Evolutionary conservation across 2,329 filamentous ascomycete genomes (phyloP).

Genomic region (Botrytis medusae): DNA sequence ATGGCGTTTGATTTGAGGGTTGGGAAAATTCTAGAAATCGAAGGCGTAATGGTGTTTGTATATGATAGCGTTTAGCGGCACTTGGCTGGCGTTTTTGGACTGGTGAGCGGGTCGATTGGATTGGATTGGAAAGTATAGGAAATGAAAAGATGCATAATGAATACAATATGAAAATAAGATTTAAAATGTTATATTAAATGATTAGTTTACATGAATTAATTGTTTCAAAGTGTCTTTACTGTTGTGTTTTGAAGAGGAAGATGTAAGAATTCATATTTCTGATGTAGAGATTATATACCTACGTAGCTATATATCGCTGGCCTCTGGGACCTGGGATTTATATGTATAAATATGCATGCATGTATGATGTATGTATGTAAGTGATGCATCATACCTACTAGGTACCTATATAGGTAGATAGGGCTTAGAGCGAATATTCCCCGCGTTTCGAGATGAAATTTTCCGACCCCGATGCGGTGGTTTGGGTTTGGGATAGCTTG

Average conservation of each 20-base stretch:
- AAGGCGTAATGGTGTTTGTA: not conserved
- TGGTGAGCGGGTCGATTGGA: not conserved
- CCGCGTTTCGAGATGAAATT: not conserved
- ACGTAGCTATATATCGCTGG: not conserved
- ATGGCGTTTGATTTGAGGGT: not conserved
- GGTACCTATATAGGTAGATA: not conserved
- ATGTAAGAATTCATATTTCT: not conserved
- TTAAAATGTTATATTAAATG: not conserved
- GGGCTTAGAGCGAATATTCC: not conserved
- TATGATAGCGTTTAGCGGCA: constrained; percentile 22
- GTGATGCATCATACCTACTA: not conserved
- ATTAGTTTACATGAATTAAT: not conserved
- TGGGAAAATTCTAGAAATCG: not conserved
- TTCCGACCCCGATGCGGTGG: not conserved
- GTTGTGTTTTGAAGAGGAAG: not conserved
- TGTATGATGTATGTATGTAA: not conserved
- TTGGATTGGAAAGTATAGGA: not conserved
- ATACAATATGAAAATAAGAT: not conserved
- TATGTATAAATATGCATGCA: not conserved
- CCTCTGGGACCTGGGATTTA: not conserved
- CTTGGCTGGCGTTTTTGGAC: not conserved
- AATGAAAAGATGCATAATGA: not conserved
- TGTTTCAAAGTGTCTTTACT: not conserved
- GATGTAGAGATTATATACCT: not conserved
- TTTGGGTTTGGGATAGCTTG: not conserved